Base-by-base conservation (phyloP, 805 yeast species). In the Metschnikowia lunata region DNA sequence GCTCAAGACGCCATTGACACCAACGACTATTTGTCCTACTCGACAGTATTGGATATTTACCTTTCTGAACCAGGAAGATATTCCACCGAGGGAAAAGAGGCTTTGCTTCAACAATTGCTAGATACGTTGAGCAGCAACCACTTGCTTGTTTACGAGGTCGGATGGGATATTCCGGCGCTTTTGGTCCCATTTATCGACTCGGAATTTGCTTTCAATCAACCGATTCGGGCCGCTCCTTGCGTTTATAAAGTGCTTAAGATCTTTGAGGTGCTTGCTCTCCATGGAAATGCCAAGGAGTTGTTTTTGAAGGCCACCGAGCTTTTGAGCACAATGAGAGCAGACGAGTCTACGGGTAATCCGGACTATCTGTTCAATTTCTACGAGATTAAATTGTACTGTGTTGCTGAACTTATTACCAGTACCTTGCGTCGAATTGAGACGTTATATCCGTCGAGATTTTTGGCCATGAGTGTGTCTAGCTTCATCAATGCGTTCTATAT, bases 81-180 rank as follows among this genome's bases (percentile, higher is more conserved):
- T 58, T 52, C 72, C 9, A 62, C 64, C 34, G 75, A 67, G 0
- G 87, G 86, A 41, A 75, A 78, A 43, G 69, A 65, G 2, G 43
- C 51, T 39, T 58, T 86, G n/a, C 61, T 88, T 37, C 63, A 58
- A 0, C 63, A 67, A 3, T 51, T 89, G 11, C 52, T 63, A 9
- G 67, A 64, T 0, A 65, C 80, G 0, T 61, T 88, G 29, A 34
- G 42, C 3, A 62, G 58, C 0, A 61, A 84, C 57, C 68, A 72
- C 13, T 74, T 72, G 9, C 62, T 88, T 28, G 69, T 81, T 0
- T 71, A 75, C 36, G 85, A 83, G 52, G 79, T 89, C 48, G 96
- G 95, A 2, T 90, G 97, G 97, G 97, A 90, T 61, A 59, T 90
- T n/a, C 96, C 96, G 1, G 75, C 74, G 29, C 63, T 86, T 40